Base-by-base conservation (phyloP, 768 basidiomycete species). In the Cubamyces lactineus region DNA sequence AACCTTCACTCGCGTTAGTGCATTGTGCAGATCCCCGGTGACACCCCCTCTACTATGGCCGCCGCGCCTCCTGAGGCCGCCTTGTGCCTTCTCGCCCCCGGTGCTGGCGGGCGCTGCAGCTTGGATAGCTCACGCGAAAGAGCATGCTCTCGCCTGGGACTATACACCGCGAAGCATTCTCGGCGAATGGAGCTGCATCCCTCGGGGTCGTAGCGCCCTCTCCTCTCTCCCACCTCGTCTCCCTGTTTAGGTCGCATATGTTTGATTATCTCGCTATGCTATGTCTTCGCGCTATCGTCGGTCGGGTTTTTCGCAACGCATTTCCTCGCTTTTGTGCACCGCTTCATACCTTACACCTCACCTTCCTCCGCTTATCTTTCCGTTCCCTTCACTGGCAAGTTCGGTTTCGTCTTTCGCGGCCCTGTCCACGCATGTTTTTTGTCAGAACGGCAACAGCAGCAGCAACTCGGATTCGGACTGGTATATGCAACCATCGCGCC, bases 211-310 rank as follows among this genome's bases (percentile, higher is more conserved):
- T 19, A 11, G 50, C 46, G 7, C 26, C 30, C 19, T 6, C 41
- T 34, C 49, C 5, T 30, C 57, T 28, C 43, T 28, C 13, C 21
- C 34, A 26, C 39, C 39, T n/a, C n/a, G 21, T 48, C 15, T 55
- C 16, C 28, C 30, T 53, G 9, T 26, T 26, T 46, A 49, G 51
- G 39, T 42, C 38, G 38, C 45, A 49, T 61, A 43, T 62, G 53
- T 59, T 53, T 62, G 56, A 57, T 62, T 50, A 59, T 67, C 63
- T 61, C 60, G 66, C 57, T 67, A 67, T 67, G 66, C 63, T 61
- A 60, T 63, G 59, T 49, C 45, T 45, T 62, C 30, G 52, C 57
- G 49, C 53, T 53, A 39, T 50, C 53, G 47, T 46, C 43, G 43
- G 43, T 46, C 43, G 43, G 43, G 39, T n/a, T 47, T 30, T 26